A percentile compares a stretch with the other conserved stretches of the same genome.
phyloP scores from a whole-genome alignment of 2,329 filamentous ascomycete species.

The Biscogniauxia mediterranea region DNA sequence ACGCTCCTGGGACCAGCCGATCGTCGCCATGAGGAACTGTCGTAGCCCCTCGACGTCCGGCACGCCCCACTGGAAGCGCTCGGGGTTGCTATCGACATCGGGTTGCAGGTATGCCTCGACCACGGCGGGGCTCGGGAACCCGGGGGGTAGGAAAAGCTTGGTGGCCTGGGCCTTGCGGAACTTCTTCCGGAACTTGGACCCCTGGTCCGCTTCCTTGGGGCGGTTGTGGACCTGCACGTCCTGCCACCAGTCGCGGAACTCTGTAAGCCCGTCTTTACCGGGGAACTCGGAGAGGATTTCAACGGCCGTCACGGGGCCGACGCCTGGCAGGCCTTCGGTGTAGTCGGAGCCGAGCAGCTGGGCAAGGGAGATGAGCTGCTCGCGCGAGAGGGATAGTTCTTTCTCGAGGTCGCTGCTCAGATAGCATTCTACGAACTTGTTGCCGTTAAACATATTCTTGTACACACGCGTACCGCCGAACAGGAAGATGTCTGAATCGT shows the following conservation, averaged over 20 bases:
- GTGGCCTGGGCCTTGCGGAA: slow-evolving; percentile 77
- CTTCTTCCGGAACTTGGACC: slow-evolving; percentile 73
- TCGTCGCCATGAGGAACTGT: slow-evolving; percentile 82
- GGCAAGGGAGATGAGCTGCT: slow-evolving; percentile 84
- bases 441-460: slow-evolving; percentile 99
- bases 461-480: slow-evolving; percentile 96
- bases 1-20: slow-evolving; percentile 88
- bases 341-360: slow-evolving; percentile 94
- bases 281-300: slow-evolving; percentile 93
- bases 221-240: slow-evolving; percentile 69
- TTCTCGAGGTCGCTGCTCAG: slow-evolving; percentile 78
- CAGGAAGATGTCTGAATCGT: slow-evolving; percentile 94
- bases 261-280: slow-evolving; percentile 56
- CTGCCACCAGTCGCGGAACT: slow-evolving; percentile 86
- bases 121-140: slow-evolving; percentile 77
- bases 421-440: slow-evolving; percentile 98
- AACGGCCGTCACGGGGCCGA: slow-evolving; percentile 90
- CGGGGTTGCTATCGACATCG: slow-evolving; percentile 76
- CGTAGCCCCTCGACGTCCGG: slow-evolving; percentile 86
- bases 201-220: slow-evolving; percentile 59
- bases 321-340: slow-evolving; percentile 84
- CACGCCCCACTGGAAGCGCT: slow-evolving; percentile 91
- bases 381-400: slow-evolving; percentile 83
- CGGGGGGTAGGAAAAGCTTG: slow-evolving; percentile 80
- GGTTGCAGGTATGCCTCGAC: slow-evolving; percentile 81